Conservation (phyloP, 2,329 filamentous ascomycete species). For the Orbilia quercus region DNA sequence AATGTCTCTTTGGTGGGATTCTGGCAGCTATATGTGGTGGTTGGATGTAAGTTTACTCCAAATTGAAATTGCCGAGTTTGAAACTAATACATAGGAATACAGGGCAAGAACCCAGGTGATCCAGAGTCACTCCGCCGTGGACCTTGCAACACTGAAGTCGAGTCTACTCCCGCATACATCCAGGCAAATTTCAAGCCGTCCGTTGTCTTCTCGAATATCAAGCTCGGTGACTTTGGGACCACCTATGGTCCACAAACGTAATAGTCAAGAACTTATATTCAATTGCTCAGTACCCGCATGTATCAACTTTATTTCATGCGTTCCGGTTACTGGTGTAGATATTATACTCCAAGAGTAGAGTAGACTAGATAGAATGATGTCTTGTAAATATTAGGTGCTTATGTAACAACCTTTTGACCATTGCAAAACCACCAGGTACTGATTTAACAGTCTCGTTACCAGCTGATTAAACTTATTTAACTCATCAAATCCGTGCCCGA, state of each 20-base stretch:
- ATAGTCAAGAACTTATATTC: neutral
- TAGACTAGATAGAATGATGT: too few species aligned
- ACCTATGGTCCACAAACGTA: slow-evolving; percentile 62
- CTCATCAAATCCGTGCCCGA: too few species aligned
- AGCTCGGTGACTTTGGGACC: slow-evolving; percentile 71
- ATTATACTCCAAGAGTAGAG: too few species aligned
- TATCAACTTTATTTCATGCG: too few species aligned
- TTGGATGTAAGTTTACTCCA: slow-evolving; percentile 63
- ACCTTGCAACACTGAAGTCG: slow-evolving; percentile 69
- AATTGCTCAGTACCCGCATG: neutral
- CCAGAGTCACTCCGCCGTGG: slow-evolving; percentile 61
- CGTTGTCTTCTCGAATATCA: slow-evolving; percentile 70
- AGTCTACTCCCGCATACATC: slow-evolving; percentile 67
- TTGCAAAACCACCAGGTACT: too few species aligned
- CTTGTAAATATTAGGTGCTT: too few species aligned
- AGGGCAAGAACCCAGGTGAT: slow-evolving; percentile 62
- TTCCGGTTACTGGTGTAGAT: too few species aligned
- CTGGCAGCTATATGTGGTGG: slow-evolving; percentile 70
- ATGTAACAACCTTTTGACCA: too few species aligned
- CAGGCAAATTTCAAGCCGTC: slow-evolving; percentile 66
- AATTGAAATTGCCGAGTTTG: neutral
- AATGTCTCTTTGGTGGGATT: slow-evolving; percentile 69
- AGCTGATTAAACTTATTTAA: too few species aligned
- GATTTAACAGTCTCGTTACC: too few species aligned
- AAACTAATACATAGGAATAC: slow-evolving; percentile 20